Conservation (phyloP, 106 monocot species). For the Dendrobium nobile region DNA sequence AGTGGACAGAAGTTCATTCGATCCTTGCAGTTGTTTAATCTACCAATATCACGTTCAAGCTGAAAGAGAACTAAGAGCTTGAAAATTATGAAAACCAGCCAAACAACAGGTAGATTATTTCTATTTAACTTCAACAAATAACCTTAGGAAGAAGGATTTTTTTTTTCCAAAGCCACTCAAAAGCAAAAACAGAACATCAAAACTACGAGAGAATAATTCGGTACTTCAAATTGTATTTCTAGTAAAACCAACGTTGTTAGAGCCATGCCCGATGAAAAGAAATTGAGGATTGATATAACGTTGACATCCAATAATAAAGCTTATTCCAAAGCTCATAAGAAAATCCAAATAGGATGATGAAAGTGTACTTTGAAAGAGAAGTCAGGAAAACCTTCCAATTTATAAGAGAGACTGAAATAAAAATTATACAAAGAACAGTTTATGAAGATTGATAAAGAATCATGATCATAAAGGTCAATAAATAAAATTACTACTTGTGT, state of each 20-base stretch:
- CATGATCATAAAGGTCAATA: neutral
- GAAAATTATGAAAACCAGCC: neutral
- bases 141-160: neutral
- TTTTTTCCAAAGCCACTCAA: neutral
- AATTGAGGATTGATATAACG: neutral
- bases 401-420: neutral
- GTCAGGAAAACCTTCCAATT: neutral
- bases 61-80: slow-evolving; percentile 14
- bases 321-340: neutral
- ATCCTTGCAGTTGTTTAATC: slow-evolving; percentile 61
- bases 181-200: neutral
- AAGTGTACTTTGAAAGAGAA: neutral
- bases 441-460: neutral
- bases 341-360: neutral
- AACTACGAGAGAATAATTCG: neutral
- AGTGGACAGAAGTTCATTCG: slow-evolving; percentile 87
- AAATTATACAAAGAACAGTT: neutral
- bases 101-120: neutral
- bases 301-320: neutral
- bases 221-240: neutral
- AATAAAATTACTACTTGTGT: neutral
- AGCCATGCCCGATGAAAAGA: neutral
- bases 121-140: neutral
- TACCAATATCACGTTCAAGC: slow-evolving; percentile 87
- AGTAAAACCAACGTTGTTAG: no score